Evolutionary conservation across 495 filamentous ascomycete species (phyloP).

Genomic region (Penicillium cinerascens): DNA sequence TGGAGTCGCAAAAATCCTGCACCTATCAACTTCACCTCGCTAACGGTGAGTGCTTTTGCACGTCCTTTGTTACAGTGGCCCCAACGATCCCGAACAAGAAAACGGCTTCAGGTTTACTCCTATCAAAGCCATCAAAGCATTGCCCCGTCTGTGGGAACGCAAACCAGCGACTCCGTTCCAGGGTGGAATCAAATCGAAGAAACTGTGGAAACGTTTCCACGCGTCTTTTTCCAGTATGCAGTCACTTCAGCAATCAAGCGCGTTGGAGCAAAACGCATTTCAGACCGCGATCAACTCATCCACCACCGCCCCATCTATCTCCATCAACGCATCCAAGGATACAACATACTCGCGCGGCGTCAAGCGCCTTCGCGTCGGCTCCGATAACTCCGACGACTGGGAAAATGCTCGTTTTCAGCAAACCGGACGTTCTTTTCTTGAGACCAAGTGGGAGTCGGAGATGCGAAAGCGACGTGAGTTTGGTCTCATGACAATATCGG

Average conservation of each 20-base stretch:
- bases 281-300: slow-evolving; percentile 32
- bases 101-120: slow-evolving; percentile 38
- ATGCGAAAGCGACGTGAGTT: slow-evolving; percentile 41
- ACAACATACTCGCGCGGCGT: slow-evolving; percentile 36
- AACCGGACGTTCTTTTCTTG: slow-evolving; percentile 35
- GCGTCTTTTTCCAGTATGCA: slow-evolving; percentile 42
- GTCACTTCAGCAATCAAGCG: slow-evolving; percentile 28
- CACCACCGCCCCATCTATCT: background rate
- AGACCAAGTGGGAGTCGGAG: slow-evolving; percentile 40
- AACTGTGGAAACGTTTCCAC: slow-evolving; percentile 51
- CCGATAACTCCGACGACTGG: slow-evolving; percentile 10
- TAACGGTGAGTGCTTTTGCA: slow-evolving; percentile 13
- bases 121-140: slow-evolving; percentile 30
- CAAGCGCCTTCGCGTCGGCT: slow-evolving; percentile 42
- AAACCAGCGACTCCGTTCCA: slow-evolving; percentile 53
- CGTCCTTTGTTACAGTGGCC: slow-evolving; percentile 8
- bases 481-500: background rate
- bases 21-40: background rate
- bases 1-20: background rate
- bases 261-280: slow-evolving; percentile 24
- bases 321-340: slow-evolving; percentile 33
- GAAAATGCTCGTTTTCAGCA: slow-evolving; percentile 6
- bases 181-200: slow-evolving; percentile 40
- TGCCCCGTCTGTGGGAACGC: slow-evolving; percentile 50
- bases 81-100: slow-evolving; percentile 12